phyloP scores from a whole-genome alignment of 2,329 filamentous ascomycete genomes.

The Ceratocystis eucalypticola region DNA sequence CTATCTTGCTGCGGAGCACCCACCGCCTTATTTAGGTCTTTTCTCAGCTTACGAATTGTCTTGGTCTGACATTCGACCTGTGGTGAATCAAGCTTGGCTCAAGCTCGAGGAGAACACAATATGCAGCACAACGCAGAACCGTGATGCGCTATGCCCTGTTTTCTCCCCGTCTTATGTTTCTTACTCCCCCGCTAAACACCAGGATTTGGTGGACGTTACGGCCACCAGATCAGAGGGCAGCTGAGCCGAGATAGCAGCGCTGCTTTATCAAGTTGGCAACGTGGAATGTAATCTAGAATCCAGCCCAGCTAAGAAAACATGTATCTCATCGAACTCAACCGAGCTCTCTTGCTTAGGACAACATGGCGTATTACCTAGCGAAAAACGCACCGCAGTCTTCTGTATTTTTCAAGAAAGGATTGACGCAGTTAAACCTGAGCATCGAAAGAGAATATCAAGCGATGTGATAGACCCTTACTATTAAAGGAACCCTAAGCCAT shows the following conservation, averaged over 20 bases:
- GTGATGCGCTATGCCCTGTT: not conserved
- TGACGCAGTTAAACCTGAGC: too few relatives aligned
- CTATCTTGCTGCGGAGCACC: not conserved
- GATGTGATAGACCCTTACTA: too few relatives aligned
- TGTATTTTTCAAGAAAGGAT: too few relatives aligned
- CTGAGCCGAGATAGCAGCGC: not conserved
- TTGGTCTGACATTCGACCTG: not conserved
- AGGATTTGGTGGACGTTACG: not conserved
- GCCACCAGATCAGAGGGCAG: not conserved
- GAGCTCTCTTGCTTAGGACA: too few relatives aligned
- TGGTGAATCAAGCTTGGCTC: not conserved
- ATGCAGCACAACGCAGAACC: not conserved
- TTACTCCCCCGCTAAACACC: not conserved
- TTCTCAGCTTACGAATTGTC: not conserved
- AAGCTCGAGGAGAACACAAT: not conserved
- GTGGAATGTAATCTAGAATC: not conserved
- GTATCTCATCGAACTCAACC: too few relatives aligned
- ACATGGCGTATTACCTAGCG: too few relatives aligned
- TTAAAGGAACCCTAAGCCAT: too few relatives aligned
- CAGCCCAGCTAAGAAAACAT: too few relatives aligned
- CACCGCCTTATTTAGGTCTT: not conserved
- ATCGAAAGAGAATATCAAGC: too few relatives aligned
- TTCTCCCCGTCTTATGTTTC: conserved; percentile 1
- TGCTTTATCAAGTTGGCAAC: not conserved
- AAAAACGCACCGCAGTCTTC: too few relatives aligned